These are phyloP conservation scores for Capronia coronata DNA, from an alignment of 2,329 filamentous ascomycete genomes.

Conservation along the genomic window DNA sequence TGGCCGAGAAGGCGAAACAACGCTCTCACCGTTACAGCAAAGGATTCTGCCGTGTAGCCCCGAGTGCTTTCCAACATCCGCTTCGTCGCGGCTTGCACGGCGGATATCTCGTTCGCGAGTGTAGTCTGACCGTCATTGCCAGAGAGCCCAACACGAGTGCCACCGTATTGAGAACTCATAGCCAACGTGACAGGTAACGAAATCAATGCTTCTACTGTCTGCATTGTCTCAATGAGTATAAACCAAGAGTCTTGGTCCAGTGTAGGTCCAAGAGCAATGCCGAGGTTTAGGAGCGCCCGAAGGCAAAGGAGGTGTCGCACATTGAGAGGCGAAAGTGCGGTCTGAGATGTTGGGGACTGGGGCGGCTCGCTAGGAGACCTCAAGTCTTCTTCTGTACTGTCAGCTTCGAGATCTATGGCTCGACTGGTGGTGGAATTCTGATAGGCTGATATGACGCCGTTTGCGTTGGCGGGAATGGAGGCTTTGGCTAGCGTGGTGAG, in stretches of 20 bases:
- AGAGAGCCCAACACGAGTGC: constrained; percentile 20
- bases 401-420: constrained; percentile 4
- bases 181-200: constrained; percentile 41
- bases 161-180: constrained; percentile 30
- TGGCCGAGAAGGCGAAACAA: constrained; percentile 23
- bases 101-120: constrained; percentile 72
- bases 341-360: constrained; percentile 36
- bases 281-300: constrained; percentile 84
- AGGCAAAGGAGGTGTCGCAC: constrained; percentile 86
- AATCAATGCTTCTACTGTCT: constrained; percentile 85
- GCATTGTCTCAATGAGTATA: constrained; percentile 84
- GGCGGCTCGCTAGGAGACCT: constrained; percentile 16
- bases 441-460: constrained; percentile 17
- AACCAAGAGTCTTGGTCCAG: constrained; percentile 72
- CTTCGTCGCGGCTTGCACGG: constrained; percentile 79
- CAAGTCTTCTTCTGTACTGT: constrained; percentile 3
- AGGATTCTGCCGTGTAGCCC: constrained; percentile 79
- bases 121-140: constrained; percentile 47
- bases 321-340: constrained; percentile 55
- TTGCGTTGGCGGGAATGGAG: constrained; percentile 72
- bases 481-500: constrained; percentile 89
- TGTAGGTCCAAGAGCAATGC: constrained; percentile 87
- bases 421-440: constrained; percentile 11
- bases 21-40: constrained; percentile 55
- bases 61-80: constrained; percentile 85